Percentiles rank a stretch among this genome's conserved stretches.
These are phyloP conservation scores for Leucosporidium scottii DNA, from an alignment of 768 basidiomycete species.

Conservation along the genomic window DNA sequence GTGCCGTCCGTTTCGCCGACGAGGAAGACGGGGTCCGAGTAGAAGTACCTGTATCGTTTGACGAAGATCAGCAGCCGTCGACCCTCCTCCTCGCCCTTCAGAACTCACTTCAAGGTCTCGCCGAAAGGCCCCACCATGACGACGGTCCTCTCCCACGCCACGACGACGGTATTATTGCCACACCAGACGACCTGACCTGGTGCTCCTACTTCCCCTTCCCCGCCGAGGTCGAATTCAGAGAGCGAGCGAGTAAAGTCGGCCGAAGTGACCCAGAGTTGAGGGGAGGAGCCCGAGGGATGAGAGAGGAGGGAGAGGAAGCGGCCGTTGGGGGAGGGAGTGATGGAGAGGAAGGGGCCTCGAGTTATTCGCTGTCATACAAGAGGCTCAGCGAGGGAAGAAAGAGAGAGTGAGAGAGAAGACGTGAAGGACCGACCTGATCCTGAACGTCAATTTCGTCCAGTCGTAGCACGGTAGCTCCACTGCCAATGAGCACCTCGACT, in stretches of 20 bases:
- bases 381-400: not conserved
- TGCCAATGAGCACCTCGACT: conserved; percentile 77
- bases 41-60: conserved; percentile 58
- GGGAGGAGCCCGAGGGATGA: conserved; percentile 22
- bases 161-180: conserved; percentile 84
- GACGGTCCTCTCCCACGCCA: conserved; percentile 70
- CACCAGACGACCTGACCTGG: conserved; percentile 79
- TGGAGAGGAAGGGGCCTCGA: conserved; percentile 78
- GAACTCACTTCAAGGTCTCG: conserved; percentile 67
- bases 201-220: conserved; percentile 37
- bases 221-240: conserved; percentile 65
- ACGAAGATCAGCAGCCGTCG: not conserved
- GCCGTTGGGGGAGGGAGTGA: conserved; percentile 87
- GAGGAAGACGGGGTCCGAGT: conserved; percentile 65
- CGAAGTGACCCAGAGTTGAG: conserved; percentile 81
- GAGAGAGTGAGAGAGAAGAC: not conserved
- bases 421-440: conserved; percentile 52
- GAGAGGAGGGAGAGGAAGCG: conserved; percentile 77
- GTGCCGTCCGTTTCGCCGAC: conserved; percentile 85
- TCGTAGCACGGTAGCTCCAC: conserved; percentile 67
- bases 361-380: conserved; percentile 54
- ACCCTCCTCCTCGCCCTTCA: not conserved
- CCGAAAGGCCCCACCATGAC: conserved; percentile 89
- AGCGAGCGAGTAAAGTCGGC: conserved; percentile 81
- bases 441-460: conserved; percentile 83